Conservation (phyloP, 2,329 filamentous ascomycete genomes). For the Fusarium sp. region DNA sequence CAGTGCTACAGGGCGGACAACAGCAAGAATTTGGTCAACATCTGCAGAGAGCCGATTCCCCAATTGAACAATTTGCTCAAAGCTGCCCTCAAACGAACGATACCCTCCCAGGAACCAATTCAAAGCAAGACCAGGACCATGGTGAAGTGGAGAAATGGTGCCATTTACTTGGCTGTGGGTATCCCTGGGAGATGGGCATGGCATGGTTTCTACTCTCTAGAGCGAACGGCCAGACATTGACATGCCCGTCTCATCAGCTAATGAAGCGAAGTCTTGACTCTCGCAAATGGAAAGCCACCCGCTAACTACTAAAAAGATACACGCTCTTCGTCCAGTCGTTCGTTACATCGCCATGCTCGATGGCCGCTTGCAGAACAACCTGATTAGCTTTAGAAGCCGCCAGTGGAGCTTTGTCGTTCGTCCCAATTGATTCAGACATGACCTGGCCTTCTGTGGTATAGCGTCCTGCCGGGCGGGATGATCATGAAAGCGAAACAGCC, state of each 20-base stretch:
- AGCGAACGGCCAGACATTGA: conserved; percentile 37
- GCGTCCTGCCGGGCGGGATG: conserved; percentile 32
- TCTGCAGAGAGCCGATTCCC: conserved; percentile 8
- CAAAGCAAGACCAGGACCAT: conserved; percentile 41
- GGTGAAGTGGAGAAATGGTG: conserved; percentile 48
- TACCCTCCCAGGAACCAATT: conserved; percentile 30
- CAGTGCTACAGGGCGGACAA: conserved; percentile 15
- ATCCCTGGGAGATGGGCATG: conserved; percentile 35
- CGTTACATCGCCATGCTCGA: not conserved
- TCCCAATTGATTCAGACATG: conserved; percentile 32
- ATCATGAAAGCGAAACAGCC: conserved; percentile 27
- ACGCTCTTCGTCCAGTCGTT: conserved; percentile 3
- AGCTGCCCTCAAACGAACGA: conserved; percentile 27
- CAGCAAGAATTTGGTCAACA: conserved; percentile 14
- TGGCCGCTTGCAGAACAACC: conserved; percentile 42
- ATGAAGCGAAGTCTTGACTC: conserved; percentile 21
- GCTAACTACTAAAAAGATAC: conserved; percentile 12
- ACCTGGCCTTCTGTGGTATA: conserved; percentile 41
- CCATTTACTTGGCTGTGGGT: conserved; percentile 43
- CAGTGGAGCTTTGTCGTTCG: conserved; percentile 34
- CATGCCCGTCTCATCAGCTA: conserved; percentile 33
- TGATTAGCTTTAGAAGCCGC: conserved; percentile 36
- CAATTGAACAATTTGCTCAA: not conserved
- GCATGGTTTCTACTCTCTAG: conserved; percentile 1
- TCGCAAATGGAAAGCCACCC: conserved; percentile 34